A percentile compares a stretch with the other conserved stretches of the same genome.
Evolutionary conservation across 345 rosid genomes (phyloP).

Genomic region (Sapria himalayana): DNA sequence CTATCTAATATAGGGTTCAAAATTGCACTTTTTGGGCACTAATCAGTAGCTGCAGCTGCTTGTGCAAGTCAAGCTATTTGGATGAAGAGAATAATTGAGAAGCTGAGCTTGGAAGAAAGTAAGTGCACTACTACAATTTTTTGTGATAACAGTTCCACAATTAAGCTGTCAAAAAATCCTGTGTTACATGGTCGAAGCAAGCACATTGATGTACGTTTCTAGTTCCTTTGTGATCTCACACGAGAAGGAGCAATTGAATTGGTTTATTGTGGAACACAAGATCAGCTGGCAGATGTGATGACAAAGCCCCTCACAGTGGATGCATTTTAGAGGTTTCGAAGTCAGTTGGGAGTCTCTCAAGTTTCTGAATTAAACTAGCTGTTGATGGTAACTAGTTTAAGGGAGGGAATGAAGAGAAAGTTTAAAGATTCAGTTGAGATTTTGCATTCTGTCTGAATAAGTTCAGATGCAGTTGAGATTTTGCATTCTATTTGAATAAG

Average conservation of each 20-base stretch:
- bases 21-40: no score
- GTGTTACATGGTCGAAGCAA: conserved; percentile 1
- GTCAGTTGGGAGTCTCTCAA: not conserved
- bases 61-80: not conserved
- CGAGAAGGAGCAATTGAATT: conserved; percentile 2
- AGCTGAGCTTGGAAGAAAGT: not conserved
- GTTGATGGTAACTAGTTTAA: not conserved
- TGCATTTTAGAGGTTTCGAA: not conserved
- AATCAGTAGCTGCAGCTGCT: not conserved
- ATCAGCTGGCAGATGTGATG: conserved; percentile 3
- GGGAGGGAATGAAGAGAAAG: conserved; percentile 1
- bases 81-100: conserved; percentile 3
- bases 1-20: no score
- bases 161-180: not conserved
- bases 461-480: no score
- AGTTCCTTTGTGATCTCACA: not conserved
- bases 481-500: no score
- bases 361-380: conserved; percentile 2
- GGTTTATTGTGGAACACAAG: conserved; percentile 2
- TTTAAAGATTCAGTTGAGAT: no score
- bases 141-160: not conserved
- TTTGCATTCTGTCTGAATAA: no score
- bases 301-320: conserved; percentile 3
- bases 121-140: conserved; percentile 2
- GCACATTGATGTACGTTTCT: not conserved